Evolutionary conservation across 495 filamentous ascomycete genomes (phyloP).

Genomic region (Aspergillus biplanus): DNA sequence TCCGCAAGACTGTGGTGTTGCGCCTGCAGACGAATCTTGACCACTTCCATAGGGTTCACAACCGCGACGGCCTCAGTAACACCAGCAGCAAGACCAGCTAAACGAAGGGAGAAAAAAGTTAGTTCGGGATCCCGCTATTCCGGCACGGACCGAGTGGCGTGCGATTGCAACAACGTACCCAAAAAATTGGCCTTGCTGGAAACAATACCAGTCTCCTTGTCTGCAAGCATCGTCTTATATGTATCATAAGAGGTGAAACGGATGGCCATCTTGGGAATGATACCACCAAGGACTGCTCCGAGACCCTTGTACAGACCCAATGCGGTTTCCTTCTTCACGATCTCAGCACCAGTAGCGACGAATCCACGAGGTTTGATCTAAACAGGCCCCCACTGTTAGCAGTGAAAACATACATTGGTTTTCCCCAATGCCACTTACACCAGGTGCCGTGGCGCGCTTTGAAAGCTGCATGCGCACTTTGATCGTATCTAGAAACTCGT

Average conservation of each 20-base stretch:
- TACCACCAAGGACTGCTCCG: slow-evolving; percentile 92
- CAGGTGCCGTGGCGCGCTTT: slow-evolving; percentile 77
- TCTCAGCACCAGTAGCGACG: slow-evolving; percentile 81
- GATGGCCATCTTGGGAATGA: slow-evolving; percentile 99
- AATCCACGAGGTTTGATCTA: slow-evolving; percentile 83
- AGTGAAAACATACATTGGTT: neutral
- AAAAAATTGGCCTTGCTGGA: slow-evolving; percentile 81
- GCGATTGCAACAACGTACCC: slow-evolving; percentile 48
- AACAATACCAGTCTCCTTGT: slow-evolving; percentile 69
- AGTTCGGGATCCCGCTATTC: neutral
- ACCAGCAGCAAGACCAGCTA: slow-evolving; percentile 87
- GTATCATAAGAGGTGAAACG: slow-evolving; percentile 97
- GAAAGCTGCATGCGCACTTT: slow-evolving; percentile 99
- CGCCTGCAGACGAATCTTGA: slow-evolving; percentile 97
- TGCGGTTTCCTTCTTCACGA: slow-evolving; percentile 86
- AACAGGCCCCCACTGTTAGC: slow-evolving; percentile 25
- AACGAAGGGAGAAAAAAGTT: neutral
- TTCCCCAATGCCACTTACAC: slow-evolving; percentile 53
- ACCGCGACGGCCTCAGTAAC: slow-evolving; percentile 95
- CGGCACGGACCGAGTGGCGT: neutral
- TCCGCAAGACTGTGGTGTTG: slow-evolving; percentile 96
- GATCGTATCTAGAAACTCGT: slow-evolving; percentile 71
- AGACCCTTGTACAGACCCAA: slow-evolving; percentile 95
- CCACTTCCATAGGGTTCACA: slow-evolving; percentile 97
- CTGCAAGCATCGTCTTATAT: slow-evolving; percentile 83